Evolutionary conservation across 345 rosid species (phyloP).

Genomic region (Sonneratia alba): DNA sequence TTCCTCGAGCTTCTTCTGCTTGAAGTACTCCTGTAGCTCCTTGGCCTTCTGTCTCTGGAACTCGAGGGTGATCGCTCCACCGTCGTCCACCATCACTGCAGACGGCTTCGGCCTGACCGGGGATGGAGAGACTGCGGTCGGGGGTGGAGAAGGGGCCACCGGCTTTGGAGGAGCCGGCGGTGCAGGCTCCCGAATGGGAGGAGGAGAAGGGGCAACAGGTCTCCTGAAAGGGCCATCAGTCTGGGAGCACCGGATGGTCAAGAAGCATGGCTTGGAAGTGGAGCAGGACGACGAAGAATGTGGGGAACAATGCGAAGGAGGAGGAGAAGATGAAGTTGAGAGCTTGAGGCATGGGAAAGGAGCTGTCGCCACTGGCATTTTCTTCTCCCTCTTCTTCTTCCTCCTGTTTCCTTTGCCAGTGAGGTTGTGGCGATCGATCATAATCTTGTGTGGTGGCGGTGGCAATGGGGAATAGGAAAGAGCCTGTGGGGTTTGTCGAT

Average conservation of each 20-base stretch:
- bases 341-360: constrained; percentile 55
- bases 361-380: constrained; percentile 52
- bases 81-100: constrained; percentile 21
- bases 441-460: not conserved
- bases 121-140: constrained; percentile 19
- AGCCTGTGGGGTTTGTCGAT: constrained; percentile 24
- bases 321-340: constrained; percentile 40
- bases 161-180: constrained; percentile 18
- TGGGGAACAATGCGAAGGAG: not conserved
- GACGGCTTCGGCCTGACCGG: constrained; percentile 23
- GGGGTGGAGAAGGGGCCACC: constrained; percentile 15
- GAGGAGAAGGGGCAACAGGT: constrained; percentile 66
- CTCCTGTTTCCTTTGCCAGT: not conserved
- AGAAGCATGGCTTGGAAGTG: constrained; percentile 26
- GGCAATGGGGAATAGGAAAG: not conserved
- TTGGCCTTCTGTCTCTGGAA: constrained; percentile 88
- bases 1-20: constrained; percentile 78
- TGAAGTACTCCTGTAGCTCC: constrained; percentile 81
- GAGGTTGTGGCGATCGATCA: not conserved
- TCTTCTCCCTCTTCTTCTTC: not conserved
- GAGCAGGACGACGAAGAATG: constrained; percentile 24
- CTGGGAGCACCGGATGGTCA: constrained; percentile 58
- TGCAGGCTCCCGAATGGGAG: constrained; percentile 22
- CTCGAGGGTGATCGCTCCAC: constrained; percentile 49
- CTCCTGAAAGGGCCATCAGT: constrained; percentile 80